These are phyloP conservation scores for Fusarium poae DNA, from an alignment of 2,329 filamentous ascomycete species.

Conservation along the genomic window DNA sequence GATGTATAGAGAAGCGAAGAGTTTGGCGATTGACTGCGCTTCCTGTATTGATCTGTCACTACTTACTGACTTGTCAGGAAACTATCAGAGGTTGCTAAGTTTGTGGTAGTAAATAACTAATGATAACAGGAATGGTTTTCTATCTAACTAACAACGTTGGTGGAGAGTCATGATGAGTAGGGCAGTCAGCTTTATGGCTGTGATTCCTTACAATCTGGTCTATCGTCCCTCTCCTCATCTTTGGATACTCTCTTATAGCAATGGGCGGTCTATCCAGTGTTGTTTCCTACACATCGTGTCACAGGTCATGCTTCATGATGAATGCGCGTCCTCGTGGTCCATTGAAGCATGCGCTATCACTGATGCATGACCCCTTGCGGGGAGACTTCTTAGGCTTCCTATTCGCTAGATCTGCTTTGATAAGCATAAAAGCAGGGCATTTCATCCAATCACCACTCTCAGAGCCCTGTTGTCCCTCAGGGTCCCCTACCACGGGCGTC, in stretches of 20 bases:
- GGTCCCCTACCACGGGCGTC: slow-evolving; percentile 40
- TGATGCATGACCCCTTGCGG: slow-evolving; percentile 39
- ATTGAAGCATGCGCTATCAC: slow-evolving; percentile 31
- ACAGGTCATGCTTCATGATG: slow-evolving; percentile 16
- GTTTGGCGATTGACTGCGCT: no score
- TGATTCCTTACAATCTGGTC: background rate
- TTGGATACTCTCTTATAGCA: background rate
- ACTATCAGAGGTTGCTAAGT: no score
- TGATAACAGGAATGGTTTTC: no score
- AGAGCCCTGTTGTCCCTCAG: slow-evolving; percentile 19
- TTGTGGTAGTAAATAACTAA: no score
- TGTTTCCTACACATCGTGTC: background rate
- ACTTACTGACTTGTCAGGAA: background rate
- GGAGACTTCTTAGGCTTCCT: background rate
- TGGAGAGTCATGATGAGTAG: background rate
- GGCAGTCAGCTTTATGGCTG: accelerated
- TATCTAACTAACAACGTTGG: no score
- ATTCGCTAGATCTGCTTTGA: slow-evolving; percentile 11
- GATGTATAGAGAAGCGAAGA: background rate
- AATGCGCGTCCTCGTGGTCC: slow-evolving; percentile 36
- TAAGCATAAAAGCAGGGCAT: background rate
- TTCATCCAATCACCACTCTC: slow-evolving; percentile 22
- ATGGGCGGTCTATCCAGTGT: background rate
- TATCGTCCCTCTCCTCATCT: background rate
- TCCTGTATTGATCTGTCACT: background rate